phyloP scores from a whole-genome alignment of 192 early-diverging fungal species.

The Coemansia nantahalensis region DNA sequence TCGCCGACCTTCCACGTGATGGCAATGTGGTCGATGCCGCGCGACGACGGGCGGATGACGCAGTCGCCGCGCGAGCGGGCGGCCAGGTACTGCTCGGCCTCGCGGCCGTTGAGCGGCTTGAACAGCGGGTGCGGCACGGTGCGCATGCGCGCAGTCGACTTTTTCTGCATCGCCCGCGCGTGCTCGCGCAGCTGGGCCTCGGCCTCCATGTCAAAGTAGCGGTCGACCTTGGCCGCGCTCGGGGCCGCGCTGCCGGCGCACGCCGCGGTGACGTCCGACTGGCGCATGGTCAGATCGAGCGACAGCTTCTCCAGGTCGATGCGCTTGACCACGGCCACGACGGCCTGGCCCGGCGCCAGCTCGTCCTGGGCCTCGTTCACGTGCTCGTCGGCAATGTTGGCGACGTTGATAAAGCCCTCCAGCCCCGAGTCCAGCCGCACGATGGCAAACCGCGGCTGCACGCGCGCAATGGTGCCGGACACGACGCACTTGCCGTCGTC shows the following conservation, averaged over 20 bases:
- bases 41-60: slow-evolving; percentile 89
- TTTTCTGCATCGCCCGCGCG: slow-evolving; percentile 30
- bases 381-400: slow-evolving; percentile 58
- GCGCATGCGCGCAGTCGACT: slow-evolving; percentile 50
- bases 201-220: slow-evolving; percentile 59
- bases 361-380: slow-evolving; percentile 59
- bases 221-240: slow-evolving; percentile 43
- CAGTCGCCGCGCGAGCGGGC: slow-evolving; percentile 67
- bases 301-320: slow-evolving; percentile 76
- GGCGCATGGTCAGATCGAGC: slow-evolving; percentile 72
- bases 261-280: slow-evolving; percentile 54
- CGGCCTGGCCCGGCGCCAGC: slow-evolving; percentile 64
- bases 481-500: slow-evolving; percentile 65
- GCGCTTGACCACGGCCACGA: slow-evolving; percentile 74
- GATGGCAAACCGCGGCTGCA: slow-evolving; percentile 73
- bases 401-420: slow-evolving; percentile 77
- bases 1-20: slow-evolving; percentile 93
- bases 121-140: slow-evolving; percentile 84
- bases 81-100: slow-evolving; percentile 73
- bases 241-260: slow-evolving; percentile 37
- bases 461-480: slow-evolving; percentile 64
- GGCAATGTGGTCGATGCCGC: slow-evolving; percentile 83
- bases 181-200: slow-evolving; percentile 47
- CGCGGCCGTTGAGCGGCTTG: slow-evolving; percentile 65
- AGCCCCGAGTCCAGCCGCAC: slow-evolving; percentile 75